These are phyloP conservation scores for Carex kokanica DNA, from an alignment of 176 grass and related monocot genomes.

Conservation along the genomic window DNA sequence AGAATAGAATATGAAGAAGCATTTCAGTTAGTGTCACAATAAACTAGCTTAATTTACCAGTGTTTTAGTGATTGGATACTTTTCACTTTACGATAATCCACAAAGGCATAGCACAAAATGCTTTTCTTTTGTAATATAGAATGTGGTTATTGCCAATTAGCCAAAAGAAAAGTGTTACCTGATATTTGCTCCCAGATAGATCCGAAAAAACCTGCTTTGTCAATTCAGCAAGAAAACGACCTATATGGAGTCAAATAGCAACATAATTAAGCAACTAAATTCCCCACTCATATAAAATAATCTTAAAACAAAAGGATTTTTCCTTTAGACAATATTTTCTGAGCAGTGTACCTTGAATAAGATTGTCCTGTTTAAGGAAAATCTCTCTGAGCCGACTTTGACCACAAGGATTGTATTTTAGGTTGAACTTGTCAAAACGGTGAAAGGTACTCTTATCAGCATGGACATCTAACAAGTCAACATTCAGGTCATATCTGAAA, in stretches of 20 bases:
- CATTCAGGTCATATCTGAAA: conserved; percentile 85
- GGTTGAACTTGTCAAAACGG: conserved; percentile 98
- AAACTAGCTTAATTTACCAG: conserved; percentile 20
- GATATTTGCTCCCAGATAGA: conserved; percentile 94
- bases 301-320: background rate
- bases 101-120: background rate
- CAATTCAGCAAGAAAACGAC: conserved; percentile 90
- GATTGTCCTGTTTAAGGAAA: conserved; percentile 98
- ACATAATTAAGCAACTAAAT: conserved; percentile 24
- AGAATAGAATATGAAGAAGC: conserved; percentile 1
- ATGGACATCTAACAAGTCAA: conserved; percentile 97
- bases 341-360: conserved; percentile 84
- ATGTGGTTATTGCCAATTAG: background rate
- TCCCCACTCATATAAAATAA: conserved; percentile 23
- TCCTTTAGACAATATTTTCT: conserved; percentile 9
- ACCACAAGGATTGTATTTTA: conserved; percentile 98
- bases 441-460: conserved; percentile 99
- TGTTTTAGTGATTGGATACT: conserved; percentile 13
- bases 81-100: background rate
- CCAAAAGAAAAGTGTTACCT: conserved; percentile 45
- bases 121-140: background rate
- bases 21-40: background rate
- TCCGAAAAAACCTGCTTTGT: conserved; percentile 94
- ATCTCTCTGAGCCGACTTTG: conserved; percentile 97
- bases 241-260: conserved; percentile 40